Base-by-base conservation (phyloP, 495 filamentous ascomycete genomes). In the Xylaria longipes region DNA sequence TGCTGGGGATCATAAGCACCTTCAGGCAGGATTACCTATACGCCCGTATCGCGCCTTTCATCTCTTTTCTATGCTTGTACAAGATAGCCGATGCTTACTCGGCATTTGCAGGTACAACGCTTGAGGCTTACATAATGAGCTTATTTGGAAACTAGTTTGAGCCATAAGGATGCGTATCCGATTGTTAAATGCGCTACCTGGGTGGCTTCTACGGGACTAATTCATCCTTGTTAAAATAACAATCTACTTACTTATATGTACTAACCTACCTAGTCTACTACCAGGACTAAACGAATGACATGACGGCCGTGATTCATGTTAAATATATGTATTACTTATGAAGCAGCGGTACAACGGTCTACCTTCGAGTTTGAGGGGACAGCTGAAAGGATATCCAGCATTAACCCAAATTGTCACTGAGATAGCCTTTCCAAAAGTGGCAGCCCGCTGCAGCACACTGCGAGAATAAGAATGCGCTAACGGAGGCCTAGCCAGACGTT, bases 91-190 rank as follows among this genome's bases (percentile, higher is more conserved):
- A 56, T 56, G 52, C 52, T 56, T 56, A 56, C 52, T 56, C 52
- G 52, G 52, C 52, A 56, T 17, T 56, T 56, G 52, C 52, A n/a
- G 9, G 46, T 50, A 50, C n/a, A 50, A 9, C 43, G 46, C 22
- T 29, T 29, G 17, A 29, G 31, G 50, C 22, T 46, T 46, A 46
- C 45, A 5, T 46, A 50, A 22, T 22, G 5, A 60, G 57, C 33
- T 63, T 63, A 63, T 43, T 63, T 63, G 31, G 37, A 63, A 63
- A n/a, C 31, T 27, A 27, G 14, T 56, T 56, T 56, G 27, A 56
- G 52, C 52, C 52, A 11, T 17, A 12, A 15, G n/a, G 22, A 15
- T 27, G 11, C n/a, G 17, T 33, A 29, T 60, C 31, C 4, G 22
- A 37, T 15, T 17, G 17, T 20, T 7, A 37, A 60, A 2, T 20